Percentiles rank a stretch among this genome's conserved stretches.
phyloP scores from a whole-genome alignment of 352 stramenopile genomes.

The Thraustotheca clavata region DNA sequence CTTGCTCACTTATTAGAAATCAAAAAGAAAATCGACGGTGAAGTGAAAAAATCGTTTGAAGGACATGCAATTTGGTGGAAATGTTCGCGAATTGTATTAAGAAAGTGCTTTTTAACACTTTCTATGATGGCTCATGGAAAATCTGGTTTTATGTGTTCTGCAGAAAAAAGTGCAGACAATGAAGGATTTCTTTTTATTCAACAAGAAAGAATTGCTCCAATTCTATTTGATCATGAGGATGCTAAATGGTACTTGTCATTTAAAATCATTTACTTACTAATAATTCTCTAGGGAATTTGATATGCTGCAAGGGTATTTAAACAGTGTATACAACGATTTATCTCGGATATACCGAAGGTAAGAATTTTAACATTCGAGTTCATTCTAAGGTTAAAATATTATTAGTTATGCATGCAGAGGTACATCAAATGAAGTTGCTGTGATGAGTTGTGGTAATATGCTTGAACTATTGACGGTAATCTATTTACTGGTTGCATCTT shows the following conservation, averaged over 20 bases:
- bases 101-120: constrained; percentile 72
- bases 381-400: background rate
- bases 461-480: constrained; percentile 38
- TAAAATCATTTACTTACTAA: background rate
- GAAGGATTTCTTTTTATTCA: constrained; percentile 33
- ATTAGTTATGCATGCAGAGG: constrained; percentile 21
- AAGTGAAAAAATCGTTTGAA: constrained; percentile 50
- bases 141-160: constrained; percentile 45
- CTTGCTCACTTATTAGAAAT: constrained; percentile 64
- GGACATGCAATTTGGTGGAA: constrained; percentile 63
- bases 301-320: constrained; percentile 59
- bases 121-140: constrained; percentile 51
- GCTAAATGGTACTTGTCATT: constrained; percentile 9
- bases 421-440: constrained; percentile 33
- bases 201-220: background rate
- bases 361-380: background rate
- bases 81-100: constrained; percentile 55
- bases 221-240: constrained; percentile 15
- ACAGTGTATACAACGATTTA: constrained; percentile 61
- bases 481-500: background rate
- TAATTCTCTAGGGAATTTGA: constrained; percentile 39
- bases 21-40: constrained; percentile 51
- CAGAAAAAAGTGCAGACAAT: constrained; percentile 43
- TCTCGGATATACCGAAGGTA: constrained; percentile 67
- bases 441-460: constrained; percentile 48